Evolutionary conservation across 176 grass and related monocot genomes (phyloP).

Genomic region (Elymus sibiricus): DNA sequence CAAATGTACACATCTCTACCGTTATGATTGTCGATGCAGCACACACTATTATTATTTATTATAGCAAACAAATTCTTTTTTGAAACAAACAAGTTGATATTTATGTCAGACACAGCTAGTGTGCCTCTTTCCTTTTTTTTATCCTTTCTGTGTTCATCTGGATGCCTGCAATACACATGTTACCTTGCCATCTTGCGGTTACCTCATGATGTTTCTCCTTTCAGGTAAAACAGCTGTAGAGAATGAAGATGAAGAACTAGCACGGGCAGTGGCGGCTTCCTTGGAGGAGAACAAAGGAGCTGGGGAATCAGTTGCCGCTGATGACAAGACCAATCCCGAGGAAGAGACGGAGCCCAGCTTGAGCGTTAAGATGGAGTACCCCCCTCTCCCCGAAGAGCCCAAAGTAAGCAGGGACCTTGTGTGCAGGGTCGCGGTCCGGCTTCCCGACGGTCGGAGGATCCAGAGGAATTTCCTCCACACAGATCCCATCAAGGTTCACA

Average conservation of each 20-base stretch:
- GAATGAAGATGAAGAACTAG: slow-evolving; percentile 66
- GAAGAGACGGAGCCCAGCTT: slow-evolving; percentile 36
- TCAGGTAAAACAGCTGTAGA: slow-evolving; percentile 46
- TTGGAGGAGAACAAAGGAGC: slow-evolving; percentile 48
- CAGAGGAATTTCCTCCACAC: slow-evolving; percentile 74
- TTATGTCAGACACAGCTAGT: neutral
- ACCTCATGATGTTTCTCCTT: neutral
- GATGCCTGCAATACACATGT: neutral
- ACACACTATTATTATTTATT: neutral
- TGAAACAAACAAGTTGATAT: neutral
- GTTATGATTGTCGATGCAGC: neutral
- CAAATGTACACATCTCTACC: neutral
- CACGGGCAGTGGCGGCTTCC: slow-evolving; percentile 57
- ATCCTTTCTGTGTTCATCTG: neutral
- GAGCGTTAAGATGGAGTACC: slow-evolving; percentile 52
- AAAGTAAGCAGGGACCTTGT: slow-evolving; percentile 66
- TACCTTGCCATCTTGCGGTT: neutral
- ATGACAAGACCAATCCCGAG: slow-evolving; percentile 29
- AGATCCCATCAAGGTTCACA: slow-evolving; percentile 72
- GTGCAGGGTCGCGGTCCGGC: slow-evolving; percentile 74
- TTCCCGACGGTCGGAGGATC: slow-evolving; percentile 68
- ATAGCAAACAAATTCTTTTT: neutral
- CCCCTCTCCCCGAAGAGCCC: slow-evolving; percentile 78
- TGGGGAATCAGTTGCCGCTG: neutral
- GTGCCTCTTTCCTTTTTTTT: neutral